phyloP scores from a whole-genome alignment of 1,284 basidiomycete species.

The Sanghuangporus sanghuang region DNA sequence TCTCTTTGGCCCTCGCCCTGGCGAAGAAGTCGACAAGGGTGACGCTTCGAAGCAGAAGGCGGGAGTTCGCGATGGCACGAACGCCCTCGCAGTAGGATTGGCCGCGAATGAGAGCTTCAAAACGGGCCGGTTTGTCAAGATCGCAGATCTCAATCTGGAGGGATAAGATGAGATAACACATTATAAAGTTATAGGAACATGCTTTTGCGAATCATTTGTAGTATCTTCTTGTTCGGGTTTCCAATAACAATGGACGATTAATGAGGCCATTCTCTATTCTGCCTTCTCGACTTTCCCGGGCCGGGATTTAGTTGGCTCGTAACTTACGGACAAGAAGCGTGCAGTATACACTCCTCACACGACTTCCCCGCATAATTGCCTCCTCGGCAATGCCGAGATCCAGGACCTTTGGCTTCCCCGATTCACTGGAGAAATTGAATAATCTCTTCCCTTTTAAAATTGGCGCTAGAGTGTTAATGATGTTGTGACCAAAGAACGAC shows the following conservation, averaged over 20 bases:
- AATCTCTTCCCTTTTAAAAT: not conserved
- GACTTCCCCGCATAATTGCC: not conserved
- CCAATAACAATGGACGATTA: not conserved
- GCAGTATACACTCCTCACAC: not conserved
- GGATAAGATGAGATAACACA: not conserved
- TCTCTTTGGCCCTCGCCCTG: slow-evolving; percentile 42
- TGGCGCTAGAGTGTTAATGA: not conserved
- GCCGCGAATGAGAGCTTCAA: slow-evolving; percentile 48
- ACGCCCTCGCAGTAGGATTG: slow-evolving; percentile 47
- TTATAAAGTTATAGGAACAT: not conserved
- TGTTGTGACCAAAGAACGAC: not conserved
- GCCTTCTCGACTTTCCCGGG: too few relatives aligned
- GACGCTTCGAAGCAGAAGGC: slow-evolving; percentile 43
- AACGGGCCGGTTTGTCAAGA: slow-evolving; percentile 25
- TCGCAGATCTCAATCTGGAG: slow-evolving; percentile 6
- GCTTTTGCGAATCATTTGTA: not conserved
- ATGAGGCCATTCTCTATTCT: too few relatives aligned
- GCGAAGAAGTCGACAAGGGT: slow-evolving; percentile 33
- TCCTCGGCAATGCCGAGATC: not conserved
- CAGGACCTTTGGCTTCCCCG: not conserved
- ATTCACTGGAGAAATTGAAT: not conserved
- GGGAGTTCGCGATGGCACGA: slow-evolving; percentile 45
- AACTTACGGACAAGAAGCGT: not conserved
- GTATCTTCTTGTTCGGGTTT: not conserved
- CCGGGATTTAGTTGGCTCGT: not conserved